Base-by-base conservation (phyloP, 352 stramenopile species). In the Pythium folliculosum region DNA sequence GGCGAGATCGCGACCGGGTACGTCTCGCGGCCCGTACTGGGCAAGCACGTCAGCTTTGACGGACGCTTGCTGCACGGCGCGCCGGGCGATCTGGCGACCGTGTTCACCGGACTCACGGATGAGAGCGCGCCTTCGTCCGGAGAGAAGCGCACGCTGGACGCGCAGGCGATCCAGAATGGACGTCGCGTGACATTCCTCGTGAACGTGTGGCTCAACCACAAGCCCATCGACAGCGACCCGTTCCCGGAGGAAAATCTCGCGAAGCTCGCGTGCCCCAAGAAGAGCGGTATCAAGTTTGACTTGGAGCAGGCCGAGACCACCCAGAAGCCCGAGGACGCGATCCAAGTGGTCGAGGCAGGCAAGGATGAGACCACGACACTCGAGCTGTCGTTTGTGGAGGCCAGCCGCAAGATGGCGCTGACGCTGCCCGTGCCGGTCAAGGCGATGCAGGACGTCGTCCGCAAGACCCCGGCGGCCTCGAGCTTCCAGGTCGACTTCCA, bases 21-120 rank as follows among this genome's bases (percentile, higher is more conserved):
- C 49, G 70, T 79, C 27, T 79, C 55, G 50, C 77, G 64, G 4
- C 69, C 69, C 19, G 57, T 69, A 22, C 47, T 82, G 25, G 79
- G 81, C 48, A 91, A 90, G 67, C 84, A 93, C 71, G 88, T 91
- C 21, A 82, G 67, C 43, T 93, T 93, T 72, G 81, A 92, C 59
- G 84, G 84, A 4, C 69, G 81, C 13, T 71, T 90, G 6, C 53
- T 93, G 19, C 84, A 93, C 60, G 80, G 74, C 14, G 84, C 84
- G 4, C 76, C 81, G 10, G 70, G 87, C 76, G 77, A 77, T 66
- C 72, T 79, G 60, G 67, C 78, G 14, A 62, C n/a, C 8, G 57
- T 65, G 35, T 74, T 77, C 44, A 40, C 76, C 0, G 70, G 63
- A 14, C 49, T 67, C 0, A 13, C 10, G 9, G 50, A 37, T 13